Evolutionary conservation across 768 basidiomycete species (phyloP), one percentile per base, ranked within the genome.

Genomic region (Kwoniella sp.): DNA sequence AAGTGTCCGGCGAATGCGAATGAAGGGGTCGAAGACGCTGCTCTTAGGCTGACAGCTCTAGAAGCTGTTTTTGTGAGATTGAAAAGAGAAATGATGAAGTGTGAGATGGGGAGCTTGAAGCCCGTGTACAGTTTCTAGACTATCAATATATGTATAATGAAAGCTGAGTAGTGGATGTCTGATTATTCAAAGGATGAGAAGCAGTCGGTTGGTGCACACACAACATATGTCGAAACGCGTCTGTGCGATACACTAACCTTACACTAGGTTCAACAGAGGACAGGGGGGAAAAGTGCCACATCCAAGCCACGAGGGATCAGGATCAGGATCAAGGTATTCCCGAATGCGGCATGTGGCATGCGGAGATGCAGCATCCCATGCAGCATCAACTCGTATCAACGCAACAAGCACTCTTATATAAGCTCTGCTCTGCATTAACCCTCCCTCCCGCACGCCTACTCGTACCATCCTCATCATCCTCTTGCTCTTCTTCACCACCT

Each of bases 371-470:
- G n/a, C n/a, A n/a, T n/a, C n/a, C n/a, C n/a, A n/a, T n/a, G n/a
- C n/a, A n/a, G n/a, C n/a, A n/a, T n/a, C n/a, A n/a, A n/a, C n/a
- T n/a, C n/a, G n/a, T n/a, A n/a, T n/a, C n/a, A n/a, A n/a, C n/a
- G n/a, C n/a, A n/a, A n/a, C n/a, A n/a, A n/a, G n/a, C n/a, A n/a
- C n/a, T n/a, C n/a, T n/a, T n/a, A n/a, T n/a, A n/a, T n/a, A n/a
- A n/a, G n/a, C n/a, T n/a, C n/a, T n/a, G n/a, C n/a, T n/a, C n/a
- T n/a, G n/a, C n/a, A n/a, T n/a, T n/a, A n/a, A n/a, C n/a, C n/a
- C n/a, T n/a, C n/a, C n/a, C n/a, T n/a, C n/a, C n/a, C 40, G 47
- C 59, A 57, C 55, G 55, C 55, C 55, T 57, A 57, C 55, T 21
- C 46, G 13, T 2, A 57, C 5, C 22, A 46, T 57, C 24, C 40